These are phyloP conservation scores for Erodium maritimum DNA, from an alignment of 345 rosid species.

Conservation along the genomic window DNA sequence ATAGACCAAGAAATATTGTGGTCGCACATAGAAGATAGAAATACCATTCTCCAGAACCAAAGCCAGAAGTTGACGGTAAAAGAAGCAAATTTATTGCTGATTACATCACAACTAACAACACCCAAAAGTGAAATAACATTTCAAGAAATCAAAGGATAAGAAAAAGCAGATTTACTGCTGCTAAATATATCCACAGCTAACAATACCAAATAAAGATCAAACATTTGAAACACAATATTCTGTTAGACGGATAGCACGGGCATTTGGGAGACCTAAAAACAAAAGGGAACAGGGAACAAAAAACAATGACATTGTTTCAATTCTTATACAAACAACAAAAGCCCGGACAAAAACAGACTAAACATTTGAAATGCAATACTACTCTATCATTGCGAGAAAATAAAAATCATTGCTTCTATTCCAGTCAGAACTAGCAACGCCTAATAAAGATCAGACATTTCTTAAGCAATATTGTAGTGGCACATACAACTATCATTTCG, in stretches of 20 bases:
- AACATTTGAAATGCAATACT: neutral
- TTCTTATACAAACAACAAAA: neutral
- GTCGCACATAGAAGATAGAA: neutral
- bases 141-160: too few species aligned
- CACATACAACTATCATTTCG: neutral
- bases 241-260: neutral
- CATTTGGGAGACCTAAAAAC: neutral
- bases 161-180: too few species aligned
- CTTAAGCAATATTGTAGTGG: neutral
- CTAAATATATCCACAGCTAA: too few species aligned
- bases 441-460: too few species aligned
- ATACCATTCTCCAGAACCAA: neutral
- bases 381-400: neutral
- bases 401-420: neutral
- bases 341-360: too few species aligned
- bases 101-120: too few species aligned
- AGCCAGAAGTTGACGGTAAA: neutral
- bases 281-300: too few species aligned
- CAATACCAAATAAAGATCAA: too few species aligned
- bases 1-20: neutral
- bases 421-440: too few species aligned
- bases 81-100: neutral
- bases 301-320: neutral
- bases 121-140: too few species aligned
- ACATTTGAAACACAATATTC: too few species aligned